Evolutionary conservation across 495 filamentous ascomycete genomes (phyloP), one percentile per base, ranked within the genome.

Genomic region (Penicillium desertorum): DNA sequence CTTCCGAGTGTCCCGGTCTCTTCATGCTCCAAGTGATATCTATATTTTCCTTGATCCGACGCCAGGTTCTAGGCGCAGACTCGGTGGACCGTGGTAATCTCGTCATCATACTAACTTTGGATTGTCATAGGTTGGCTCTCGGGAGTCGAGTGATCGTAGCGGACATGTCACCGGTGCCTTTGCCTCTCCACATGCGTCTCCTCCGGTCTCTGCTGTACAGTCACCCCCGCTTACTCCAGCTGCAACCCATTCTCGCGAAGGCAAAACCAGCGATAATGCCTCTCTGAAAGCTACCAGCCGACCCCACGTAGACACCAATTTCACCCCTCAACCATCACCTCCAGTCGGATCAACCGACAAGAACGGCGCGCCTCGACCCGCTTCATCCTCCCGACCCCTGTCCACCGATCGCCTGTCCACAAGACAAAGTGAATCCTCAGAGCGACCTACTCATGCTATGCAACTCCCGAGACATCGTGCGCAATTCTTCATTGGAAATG

Each of bases 141-240:
- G 73, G 59, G 77, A 79, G 36, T 72, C 80, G 51, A 76, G 79
- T 60, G 68, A 77, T 57, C 69, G 75, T 25, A 73, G 67, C 54
- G 72, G 62, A 59, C 70, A 64, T 60, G 69, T 62, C 34, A 74
- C 65, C 49, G 67, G 66, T 56, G 79, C 80, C 19, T 66, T 60
- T 54, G 61, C 70, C 45, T 80, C 79, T 37, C 74, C 76, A 30
- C 73, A 72, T 59, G 62, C 71, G 29, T 83, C 81, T 45, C 79
- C 81, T 45, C 74, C 78, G 29, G 71, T 76, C 23, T 79, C 86
- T 47, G 80, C 86, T 45, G 86, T 92, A 78, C 87, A 93, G 61
- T 94, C 92, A 14, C 94, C 94, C 58, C 92, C 91, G 22, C 82
- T 98, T 14, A 96, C 93, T 4, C 93, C 94, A 30, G 86, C 91